Base-by-base conservation (phyloP, 2,329 filamentous ascomycete genomes). In the Colletotrichum euphorbiae region DNA sequence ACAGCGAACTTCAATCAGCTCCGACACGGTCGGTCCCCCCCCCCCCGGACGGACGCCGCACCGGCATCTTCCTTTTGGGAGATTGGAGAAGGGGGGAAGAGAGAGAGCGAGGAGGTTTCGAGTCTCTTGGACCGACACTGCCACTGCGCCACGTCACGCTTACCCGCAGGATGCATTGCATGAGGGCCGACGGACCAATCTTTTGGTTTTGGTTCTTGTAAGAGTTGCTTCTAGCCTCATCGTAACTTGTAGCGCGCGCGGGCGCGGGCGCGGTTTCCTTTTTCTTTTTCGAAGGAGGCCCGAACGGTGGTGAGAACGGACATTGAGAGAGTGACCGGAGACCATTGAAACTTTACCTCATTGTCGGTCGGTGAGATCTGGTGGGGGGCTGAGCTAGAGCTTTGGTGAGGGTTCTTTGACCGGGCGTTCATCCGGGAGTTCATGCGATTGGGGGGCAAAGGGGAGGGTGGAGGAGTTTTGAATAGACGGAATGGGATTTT, bases 71-170 rank as follows among this genome's bases (percentile, higher is more conserved):
- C 42, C 7, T 17, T 19, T 4, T 45, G 19, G 42, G 15, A 45
- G 17, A 45, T 17, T 45, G 13, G 17, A n/a, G 12, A 15, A 6
- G 6, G 17, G 12, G 3, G 17, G 42, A 19, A n/a, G 17, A 19
- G 15, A 7, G 42, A 28, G 28, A 6, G 24, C 24, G 24, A 24
- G 24, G 28, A 28, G 28, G 28, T 28, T 28, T 28, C 28, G 28
- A 28, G 28, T 28, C 28, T 28, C 28, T 58, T 58, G 40, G 45
- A 13, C 45, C 33, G 48, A 42, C 46, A 51, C 58, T 61, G 59
- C 48, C 48, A 48, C 48, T n/a, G 59, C 56, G 48, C 58, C 46
- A 62, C 58, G 21, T 6, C 24, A 45, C 24, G 59, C 48, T 55
- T 40, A 36, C 28, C 48, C 48, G 59, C 59, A 62, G 48, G 36